Evolutionary conservation across 768 basidiomycete genomes (phyloP), one percentile per base, ranked within the genome.

Genomic region (Collybia sordida): DNA sequence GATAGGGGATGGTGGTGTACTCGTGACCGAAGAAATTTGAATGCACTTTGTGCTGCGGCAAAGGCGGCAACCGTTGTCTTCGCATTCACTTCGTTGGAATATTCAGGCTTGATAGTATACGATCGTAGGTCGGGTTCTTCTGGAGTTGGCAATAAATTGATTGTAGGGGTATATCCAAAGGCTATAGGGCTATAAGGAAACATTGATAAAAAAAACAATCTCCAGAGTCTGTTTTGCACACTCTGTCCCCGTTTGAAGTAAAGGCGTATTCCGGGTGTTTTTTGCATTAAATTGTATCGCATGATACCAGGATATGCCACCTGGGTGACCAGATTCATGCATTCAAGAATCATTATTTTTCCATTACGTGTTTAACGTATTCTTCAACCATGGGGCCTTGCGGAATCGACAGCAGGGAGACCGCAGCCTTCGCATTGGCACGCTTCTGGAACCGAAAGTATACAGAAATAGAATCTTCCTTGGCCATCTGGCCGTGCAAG

Each of bases 361-460:
- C 6, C 15, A 64, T 63, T 27, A 83, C 62, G 3, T 64, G 61
- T 15, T 78, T 81, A 37, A 86, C 77, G 55, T 83, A 82, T 17
- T 72, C 64, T 4, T 81, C 82, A 7, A 83, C 68, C n/a, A n/a
- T n/a, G n/a, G n/a, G n/a, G 7, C 82, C 83, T 53, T 81, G 75
- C 2, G 83, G 80, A 61, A 89, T 78, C 0, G 86, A 87, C 14
- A 81, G 69, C 19, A 90, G 64, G 51, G 78, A 81, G 1, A 81
- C 88, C 0, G 87, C 88, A 0, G 76, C 72, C 62, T 85, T 87
- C 15, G 86, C 87, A 45, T 89, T 86, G 0, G 68, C 65, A 2
- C 80, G 80, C 57, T 80, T 85, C 2, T 71, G 56, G 55, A 88
- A 88, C 14, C 72, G 70, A 0, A 82, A 69, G n/a, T 88, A 85